These are phyloP conservation scores for Sporothrix variecibatus DNA, from an alignment of 2,329 filamentous ascomycete genomes.

Conservation along the genomic window DNA sequence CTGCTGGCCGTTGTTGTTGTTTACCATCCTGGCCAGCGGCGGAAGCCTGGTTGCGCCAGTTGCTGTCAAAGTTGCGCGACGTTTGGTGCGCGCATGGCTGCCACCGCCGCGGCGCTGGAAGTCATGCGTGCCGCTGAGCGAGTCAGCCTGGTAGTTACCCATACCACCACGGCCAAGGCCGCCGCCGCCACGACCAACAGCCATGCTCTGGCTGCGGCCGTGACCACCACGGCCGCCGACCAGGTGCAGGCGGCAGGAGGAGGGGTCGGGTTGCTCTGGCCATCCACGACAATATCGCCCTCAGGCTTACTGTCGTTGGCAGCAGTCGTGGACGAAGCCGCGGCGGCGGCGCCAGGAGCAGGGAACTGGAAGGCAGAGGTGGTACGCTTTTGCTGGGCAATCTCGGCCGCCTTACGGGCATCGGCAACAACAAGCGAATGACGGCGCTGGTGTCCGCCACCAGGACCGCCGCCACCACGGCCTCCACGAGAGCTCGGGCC, in stretches of 20 bases:
- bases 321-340: constrained; percentile 46
- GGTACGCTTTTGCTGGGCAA: constrained; percentile 94
- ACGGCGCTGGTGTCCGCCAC: constrained; percentile 83
- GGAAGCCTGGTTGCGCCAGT: constrained; percentile 80
- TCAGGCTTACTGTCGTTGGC: constrained; percentile 53
- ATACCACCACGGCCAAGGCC: constrained; percentile 65
- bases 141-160: constrained; percentile 55
- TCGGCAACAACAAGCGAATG: constrained; percentile 94
- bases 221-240: constrained; percentile 61
- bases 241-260: constrained; percentile 37
- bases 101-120: constrained; percentile 76
- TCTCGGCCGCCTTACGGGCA: constrained; percentile 94
- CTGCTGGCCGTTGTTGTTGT: constrained; percentile 44
- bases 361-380: constrained; percentile 95
- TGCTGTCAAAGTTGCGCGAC: constrained; percentile 97
- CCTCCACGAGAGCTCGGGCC: constrained; percentile 52
- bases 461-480: constrained; percentile 54
- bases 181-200: constrained; percentile 67
- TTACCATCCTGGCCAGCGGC: constrained; percentile 62
- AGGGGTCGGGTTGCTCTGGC: constrained; percentile 33
- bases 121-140: constrained; percentile 51
- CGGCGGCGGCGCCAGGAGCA: constrained; percentile 66
- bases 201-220: constrained; percentile 89
- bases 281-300: constrained; percentile 35
- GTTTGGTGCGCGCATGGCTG: constrained; percentile 75